Evolutionary conservation across 148 eudicot species (phyloP), one percentile per base, ranked within the genome.

Genomic region (Silene latifolia): DNA sequence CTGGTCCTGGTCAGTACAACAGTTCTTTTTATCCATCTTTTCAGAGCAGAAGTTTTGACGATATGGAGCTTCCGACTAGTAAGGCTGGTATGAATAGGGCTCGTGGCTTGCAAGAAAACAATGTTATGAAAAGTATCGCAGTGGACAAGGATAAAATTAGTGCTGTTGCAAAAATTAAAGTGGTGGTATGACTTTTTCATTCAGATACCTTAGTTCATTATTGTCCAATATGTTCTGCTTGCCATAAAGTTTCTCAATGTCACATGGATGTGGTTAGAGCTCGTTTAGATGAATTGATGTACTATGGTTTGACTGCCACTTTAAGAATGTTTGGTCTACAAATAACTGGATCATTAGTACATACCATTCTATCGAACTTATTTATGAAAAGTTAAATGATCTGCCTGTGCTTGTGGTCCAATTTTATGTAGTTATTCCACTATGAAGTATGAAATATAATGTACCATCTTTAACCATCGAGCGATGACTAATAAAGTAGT

Each of bases 101-200:
- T 79, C 89, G 89, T 58, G 89, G 74, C 56, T 71, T 87, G 79
- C 93, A 91, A 54, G 98, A 95, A 60, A 88, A 78, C 80, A 89
- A 79, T 71, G 81, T 86, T 61, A 53, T 80, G 78, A 90, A 84
- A 83, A 89, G 91, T 74, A 78, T 88, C 54, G 73, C 91, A 51
- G 81, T 84, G 35, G 98, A 95, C 66, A 95, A 90, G 78, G 97
- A 90, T 74, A 95, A 88, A 84, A 81, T 84, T 24, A 86, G 87
- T 68, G 81, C 86, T 71, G 98, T 92, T 74, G 98, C 98, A 35
- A 95, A 95, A 83, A 95, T 95, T 65, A 95, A 95, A 95, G 98
- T 95, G 70, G 98, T 95, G 98, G 98, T 95, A 90, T 77, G 96
- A 27, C 39, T 42, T 72, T 78, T 24, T 19, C 47, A 19, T 42